Conservation (phyloP, 768 basidiomycete genomes). For the Wakefieldia striispora region DNA sequence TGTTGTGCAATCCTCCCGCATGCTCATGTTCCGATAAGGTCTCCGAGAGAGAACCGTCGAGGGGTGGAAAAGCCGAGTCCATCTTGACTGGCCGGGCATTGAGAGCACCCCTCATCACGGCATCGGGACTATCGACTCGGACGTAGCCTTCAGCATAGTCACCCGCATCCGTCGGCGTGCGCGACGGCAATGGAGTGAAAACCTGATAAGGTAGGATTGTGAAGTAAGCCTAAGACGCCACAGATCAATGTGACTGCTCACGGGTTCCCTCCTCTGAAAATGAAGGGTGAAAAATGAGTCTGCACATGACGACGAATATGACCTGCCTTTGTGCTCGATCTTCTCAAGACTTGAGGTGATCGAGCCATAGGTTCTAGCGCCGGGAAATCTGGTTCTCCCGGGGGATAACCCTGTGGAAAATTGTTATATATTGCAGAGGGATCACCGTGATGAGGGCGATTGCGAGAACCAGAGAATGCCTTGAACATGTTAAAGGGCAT, state of each 20-base stretch:
- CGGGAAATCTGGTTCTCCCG: constrained; percentile 20
- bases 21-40: constrained; percentile 24
- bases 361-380: constrained; percentile 13
- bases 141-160: constrained; percentile 32
- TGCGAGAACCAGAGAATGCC: constrained; percentile 34
- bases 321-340: constrained; percentile 27
- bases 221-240: constrained; percentile 3
- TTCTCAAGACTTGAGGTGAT: constrained; percentile 25
- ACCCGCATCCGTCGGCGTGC: constrained; percentile 31
- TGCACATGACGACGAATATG: neutral
- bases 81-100: constrained; percentile 32
- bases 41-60: constrained; percentile 21
- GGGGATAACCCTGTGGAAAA: constrained; percentile 31
- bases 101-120: constrained; percentile 31
- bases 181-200: constrained; percentile 34
- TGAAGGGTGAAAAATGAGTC: constrained; percentile 11
- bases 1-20: constrained; percentile 15
- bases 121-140: constrained; percentile 31
- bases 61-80: constrained; percentile 19
- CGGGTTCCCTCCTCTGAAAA: constrained; percentile 32
- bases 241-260: constrained; percentile 14
- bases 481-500: constrained; percentile 40
- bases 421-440: constrained; percentile 18
- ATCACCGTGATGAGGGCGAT: constrained; percentile 27
- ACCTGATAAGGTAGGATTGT: constrained; percentile 17